These are phyloP conservation scores for Talaromyces sp. DNA, from an alignment of 2,329 filamentous ascomycete genomes.

Conservation along the genomic window DNA sequence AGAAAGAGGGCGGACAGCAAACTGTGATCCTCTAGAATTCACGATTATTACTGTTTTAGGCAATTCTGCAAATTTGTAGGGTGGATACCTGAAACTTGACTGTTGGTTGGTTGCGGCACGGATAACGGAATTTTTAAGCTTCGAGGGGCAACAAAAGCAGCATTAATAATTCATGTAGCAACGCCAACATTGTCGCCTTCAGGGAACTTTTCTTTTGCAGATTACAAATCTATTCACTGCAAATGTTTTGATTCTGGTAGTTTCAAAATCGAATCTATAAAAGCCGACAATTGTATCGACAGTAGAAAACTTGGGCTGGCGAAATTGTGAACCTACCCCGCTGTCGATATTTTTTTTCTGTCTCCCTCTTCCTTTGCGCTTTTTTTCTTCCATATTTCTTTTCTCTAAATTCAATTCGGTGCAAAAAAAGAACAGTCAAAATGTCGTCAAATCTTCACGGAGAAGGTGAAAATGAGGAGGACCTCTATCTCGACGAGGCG, in stretches of 20 bases:
- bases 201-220: not conserved
- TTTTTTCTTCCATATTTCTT: not conserved
- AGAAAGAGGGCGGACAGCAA: slow-evolving; percentile 61
- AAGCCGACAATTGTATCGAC: not conserved
- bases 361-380: not conserved
- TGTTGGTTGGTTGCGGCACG: slow-evolving; percentile 3
- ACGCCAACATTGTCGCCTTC: not conserved
- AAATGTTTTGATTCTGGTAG: not conserved
- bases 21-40: slow-evolving; percentile 45
- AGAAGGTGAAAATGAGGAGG: slow-evolving; percentile 50
- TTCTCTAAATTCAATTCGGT: not conserved
- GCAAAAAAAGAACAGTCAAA: not conserved
- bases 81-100: slow-evolving; percentile 2
- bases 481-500: slow-evolving; percentile 68
- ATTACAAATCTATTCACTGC: slow-evolving; percentile 1
- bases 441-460: slow-evolving; percentile 34
- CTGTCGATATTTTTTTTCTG: not conserved
- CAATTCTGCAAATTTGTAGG: not conserved
- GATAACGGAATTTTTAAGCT: slow-evolving; percentile 14
- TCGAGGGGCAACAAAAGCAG: slow-evolving; percentile 10
- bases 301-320: not conserved
- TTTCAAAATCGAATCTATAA: not conserved
- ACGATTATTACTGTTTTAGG: not conserved
- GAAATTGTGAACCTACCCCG: not conserved
- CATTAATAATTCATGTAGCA: slow-evolving; percentile 11